Percentiles rank a stretch among this genome's conserved stretches.
These are phyloP conservation scores for Lachancea sp. DNA, from an alignment of 805 yeast genomes.

Conservation along the genomic window DNA sequence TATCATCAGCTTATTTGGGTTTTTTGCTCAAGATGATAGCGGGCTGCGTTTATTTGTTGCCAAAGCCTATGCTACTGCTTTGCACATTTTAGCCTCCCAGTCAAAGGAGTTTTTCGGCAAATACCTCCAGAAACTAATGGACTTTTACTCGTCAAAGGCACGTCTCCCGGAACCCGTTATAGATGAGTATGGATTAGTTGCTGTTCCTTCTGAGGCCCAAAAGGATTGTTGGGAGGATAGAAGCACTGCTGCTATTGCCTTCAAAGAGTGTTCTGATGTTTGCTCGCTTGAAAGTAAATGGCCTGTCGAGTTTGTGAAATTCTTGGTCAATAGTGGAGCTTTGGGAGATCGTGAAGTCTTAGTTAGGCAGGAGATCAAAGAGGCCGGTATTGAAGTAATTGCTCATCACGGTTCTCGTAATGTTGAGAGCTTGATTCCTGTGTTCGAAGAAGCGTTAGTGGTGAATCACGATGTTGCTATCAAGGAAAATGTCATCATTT, in stretches of 20 bases:
- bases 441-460: conserved; percentile 64
- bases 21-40: conserved; percentile 50
- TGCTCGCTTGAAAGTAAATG: conserved; percentile 34
- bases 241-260: conserved; percentile 68
- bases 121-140: conserved; percentile 42
- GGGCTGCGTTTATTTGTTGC: conserved; percentile 73
- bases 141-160: conserved; percentile 51
- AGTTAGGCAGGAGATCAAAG: conserved; percentile 78
- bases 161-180: conserved; percentile 69
- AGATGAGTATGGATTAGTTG: conserved; percentile 75
- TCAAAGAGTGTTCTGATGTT: conserved; percentile 49
- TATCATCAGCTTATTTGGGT: conserved; percentile 40
- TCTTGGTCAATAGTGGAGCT: conserved; percentile 56
- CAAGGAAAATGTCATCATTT: conserved; percentile 73
- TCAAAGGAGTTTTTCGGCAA: conserved; percentile 24
- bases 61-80: conserved; percentile 52
- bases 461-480: conserved; percentile 39
- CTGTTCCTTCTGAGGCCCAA: conserved; percentile 52
- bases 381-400: conserved; percentile 77
- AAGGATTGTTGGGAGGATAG: conserved; percentile 81
- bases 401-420: conserved; percentile 54
- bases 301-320: conserved; percentile 52
- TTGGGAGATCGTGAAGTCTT: conserved; percentile 66
- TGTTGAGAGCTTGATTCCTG: conserved; percentile 70
- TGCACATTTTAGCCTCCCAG: conserved; percentile 31